Percentiles rank a stretch among this genome's conserved stretches.
Conservation (phyloP, 768 basidiomycete genomes). For the Nevesoporus exiguus region DNA sequence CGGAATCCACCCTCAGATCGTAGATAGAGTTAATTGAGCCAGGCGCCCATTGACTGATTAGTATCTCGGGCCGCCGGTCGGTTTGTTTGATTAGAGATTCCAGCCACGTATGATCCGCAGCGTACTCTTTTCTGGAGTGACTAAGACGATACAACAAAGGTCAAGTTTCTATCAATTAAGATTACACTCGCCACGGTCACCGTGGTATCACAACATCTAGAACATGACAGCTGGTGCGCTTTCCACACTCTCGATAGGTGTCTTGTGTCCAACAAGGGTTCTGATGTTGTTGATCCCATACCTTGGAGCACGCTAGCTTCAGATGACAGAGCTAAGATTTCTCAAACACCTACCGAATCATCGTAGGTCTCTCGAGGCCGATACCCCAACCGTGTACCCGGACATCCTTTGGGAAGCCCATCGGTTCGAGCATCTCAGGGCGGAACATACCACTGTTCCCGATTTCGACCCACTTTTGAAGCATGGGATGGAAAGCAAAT, state of each 20-base stretch:
- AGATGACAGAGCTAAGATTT: background rate
- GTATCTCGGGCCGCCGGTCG: constrained; percentile 5
- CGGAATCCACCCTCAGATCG: background rate
- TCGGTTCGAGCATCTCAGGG: constrained; percentile 98
- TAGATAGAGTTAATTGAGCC: constrained; percentile 4
- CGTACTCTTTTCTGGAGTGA: background rate
- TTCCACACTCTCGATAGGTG: constrained; percentile 84
- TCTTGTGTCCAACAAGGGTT: constrained; percentile 96
- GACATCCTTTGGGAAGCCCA: constrained; percentile 97
- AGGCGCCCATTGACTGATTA: background rate
- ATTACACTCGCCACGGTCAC: background rate
- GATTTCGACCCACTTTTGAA: constrained; percentile 95
- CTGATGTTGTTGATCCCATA: constrained; percentile 98
- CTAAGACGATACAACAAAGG: background rate
- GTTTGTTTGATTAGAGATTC: constrained; percentile 1
- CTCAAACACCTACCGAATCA: constrained; percentile 77
- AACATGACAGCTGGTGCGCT: constrained; percentile 89
- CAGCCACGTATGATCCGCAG: background rate
- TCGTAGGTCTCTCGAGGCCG: constrained; percentile 91
- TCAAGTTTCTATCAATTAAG: constrained; percentile 8
- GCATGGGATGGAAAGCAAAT: constrained; percentile 94
- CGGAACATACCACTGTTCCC: constrained; percentile 99
- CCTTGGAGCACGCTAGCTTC: constrained; percentile 36
- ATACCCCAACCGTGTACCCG: constrained; percentile 98
- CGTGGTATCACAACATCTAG: constrained; percentile 38